Conservation (phyloP, 2,329 filamentous ascomycete species). For the Claviceps arundinis region DNA sequence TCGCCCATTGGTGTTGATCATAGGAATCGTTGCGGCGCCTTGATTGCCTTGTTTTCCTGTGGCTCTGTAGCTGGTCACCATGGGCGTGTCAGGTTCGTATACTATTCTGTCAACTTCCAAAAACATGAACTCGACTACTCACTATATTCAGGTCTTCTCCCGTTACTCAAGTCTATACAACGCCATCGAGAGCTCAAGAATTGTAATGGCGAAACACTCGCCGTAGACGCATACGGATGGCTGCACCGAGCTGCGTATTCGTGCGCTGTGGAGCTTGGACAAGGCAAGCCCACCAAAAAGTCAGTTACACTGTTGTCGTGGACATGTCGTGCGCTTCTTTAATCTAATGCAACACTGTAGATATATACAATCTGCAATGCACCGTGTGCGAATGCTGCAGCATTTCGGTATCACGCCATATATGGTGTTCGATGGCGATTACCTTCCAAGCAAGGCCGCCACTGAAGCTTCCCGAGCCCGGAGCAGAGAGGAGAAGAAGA, state of each 20-base stretch:
- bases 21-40: background rate
- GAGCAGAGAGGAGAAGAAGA: conserved; percentile 63
- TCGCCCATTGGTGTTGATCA: background rate
- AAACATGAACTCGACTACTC: background rate
- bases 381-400: conserved; percentile 83
- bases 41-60: background rate
- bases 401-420: conserved; percentile 93
- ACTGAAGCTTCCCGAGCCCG: conserved; percentile 71
- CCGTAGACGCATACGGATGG: conserved; percentile 97
- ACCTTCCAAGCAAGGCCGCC: conserved; percentile 79
- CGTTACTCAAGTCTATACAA: conserved; percentile 91
- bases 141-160: conserved; percentile 55
- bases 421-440: conserved; percentile 91
- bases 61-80: conserved; percentile 9
- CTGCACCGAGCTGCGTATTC: conserved; percentile 84
- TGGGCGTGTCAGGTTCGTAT: conserved; percentile 24
- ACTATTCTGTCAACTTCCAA: background rate
- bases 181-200: conserved; percentile 77
- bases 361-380: conserved; percentile 81
- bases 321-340: background rate
- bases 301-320: conserved; percentile 27
- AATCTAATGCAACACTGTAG: conserved; percentile 27
- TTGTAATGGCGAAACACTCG: conserved; percentile 75
- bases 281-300: conserved; percentile 79
- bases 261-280: conserved; percentile 81